These are phyloP conservation scores for Phanerodontia chrysosporium DNA, from an alignment of 768 basidiomycete genomes.

Conservation along the genomic window DNA sequence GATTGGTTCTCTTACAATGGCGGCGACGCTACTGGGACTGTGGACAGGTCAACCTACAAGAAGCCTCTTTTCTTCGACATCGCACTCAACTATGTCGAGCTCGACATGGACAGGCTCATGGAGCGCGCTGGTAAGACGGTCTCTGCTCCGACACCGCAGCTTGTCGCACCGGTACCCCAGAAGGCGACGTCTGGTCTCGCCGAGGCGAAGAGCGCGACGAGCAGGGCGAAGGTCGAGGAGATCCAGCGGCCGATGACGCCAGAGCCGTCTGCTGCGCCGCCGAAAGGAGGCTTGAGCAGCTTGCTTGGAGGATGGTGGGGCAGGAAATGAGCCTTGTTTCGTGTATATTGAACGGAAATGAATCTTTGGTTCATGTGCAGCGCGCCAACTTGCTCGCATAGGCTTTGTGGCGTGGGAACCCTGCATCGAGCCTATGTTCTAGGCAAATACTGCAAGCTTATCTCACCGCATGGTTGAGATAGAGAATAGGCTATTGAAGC, in stretches of 20 bases:
- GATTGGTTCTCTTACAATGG: constrained; percentile 82
- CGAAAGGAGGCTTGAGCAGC: constrained; percentile 54
- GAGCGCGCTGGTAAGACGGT: constrained; percentile 63
- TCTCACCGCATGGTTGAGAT: no score
- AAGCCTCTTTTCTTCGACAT: constrained; percentile 94
- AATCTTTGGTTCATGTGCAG: no score
- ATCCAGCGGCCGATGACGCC: constrained; percentile 44
- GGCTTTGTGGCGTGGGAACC: background rate
- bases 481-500: no score
- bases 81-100: constrained; percentile 85
- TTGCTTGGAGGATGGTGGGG: constrained; percentile 88
- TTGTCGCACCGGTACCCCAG: constrained; percentile 16
- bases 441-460: no score
- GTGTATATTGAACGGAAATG: no score
- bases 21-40: constrained; percentile 40
- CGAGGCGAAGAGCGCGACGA: constrained; percentile 43
- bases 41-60: constrained; percentile 49
- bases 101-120: constrained; percentile 77
- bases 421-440: no score
- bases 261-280: constrained; percentile 37
- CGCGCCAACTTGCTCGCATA: background rate
- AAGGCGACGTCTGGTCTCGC: constrained; percentile 17
- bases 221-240: constrained; percentile 57
- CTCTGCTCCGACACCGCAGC: constrained; percentile 20
- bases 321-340: constrained; percentile 20